Evolutionary conservation across 768 basidiomycete genomes (phyloP).

Genomic region (Boletellus emodensis): DNA sequence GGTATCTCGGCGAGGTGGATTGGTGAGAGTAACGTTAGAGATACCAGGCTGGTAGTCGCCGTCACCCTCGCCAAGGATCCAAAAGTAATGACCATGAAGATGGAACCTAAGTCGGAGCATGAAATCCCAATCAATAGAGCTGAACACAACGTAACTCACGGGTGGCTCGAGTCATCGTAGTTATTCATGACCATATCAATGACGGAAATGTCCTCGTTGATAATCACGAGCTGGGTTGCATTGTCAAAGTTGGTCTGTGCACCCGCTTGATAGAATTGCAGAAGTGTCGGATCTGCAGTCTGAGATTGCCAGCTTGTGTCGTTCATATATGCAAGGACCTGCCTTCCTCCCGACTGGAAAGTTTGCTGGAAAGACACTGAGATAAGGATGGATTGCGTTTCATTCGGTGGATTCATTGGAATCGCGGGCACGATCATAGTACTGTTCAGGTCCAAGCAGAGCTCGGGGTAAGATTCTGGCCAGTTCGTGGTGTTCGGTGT

Average conservation of each 20-base stretch:
- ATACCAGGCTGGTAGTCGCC: conserved; percentile 30
- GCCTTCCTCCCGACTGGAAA: conserved; percentile 23
- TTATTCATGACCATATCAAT: conserved; percentile 23
- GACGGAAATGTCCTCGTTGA: conserved; percentile 26
- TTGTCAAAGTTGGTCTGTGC: conserved; percentile 24
- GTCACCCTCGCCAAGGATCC: conserved; percentile 33
- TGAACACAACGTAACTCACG: conserved; percentile 14
- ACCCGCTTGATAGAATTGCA: conserved; percentile 24
- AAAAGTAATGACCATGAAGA: conserved; percentile 36
- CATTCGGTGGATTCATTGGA: conserved; percentile 27
- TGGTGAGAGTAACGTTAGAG: conserved; percentile 29
- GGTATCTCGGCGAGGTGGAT: conserved; percentile 42
- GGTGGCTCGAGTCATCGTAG: conserved; percentile 29
- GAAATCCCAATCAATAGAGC: not conserved
- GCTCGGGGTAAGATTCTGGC: conserved; percentile 21
- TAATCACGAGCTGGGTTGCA: conserved; percentile 23
- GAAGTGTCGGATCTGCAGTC: conserved; percentile 24
- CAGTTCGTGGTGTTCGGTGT: conserved; percentile 26
- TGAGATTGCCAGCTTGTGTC: conserved; percentile 27
- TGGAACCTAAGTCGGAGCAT: conserved; percentile 28
- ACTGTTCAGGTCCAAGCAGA: conserved; percentile 26
- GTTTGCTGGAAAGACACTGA: conserved; percentile 26
- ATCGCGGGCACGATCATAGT: conserved; percentile 28
- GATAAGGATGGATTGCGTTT: conserved; percentile 16
- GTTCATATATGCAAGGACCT: conserved; percentile 26